Percentiles rank a stretch among this genome's conserved stretches.
These are phyloP conservation scores for Geotrichum carabidarum DNA, from an alignment of 1,139 yeast species.

Conservation along the genomic window DNA sequence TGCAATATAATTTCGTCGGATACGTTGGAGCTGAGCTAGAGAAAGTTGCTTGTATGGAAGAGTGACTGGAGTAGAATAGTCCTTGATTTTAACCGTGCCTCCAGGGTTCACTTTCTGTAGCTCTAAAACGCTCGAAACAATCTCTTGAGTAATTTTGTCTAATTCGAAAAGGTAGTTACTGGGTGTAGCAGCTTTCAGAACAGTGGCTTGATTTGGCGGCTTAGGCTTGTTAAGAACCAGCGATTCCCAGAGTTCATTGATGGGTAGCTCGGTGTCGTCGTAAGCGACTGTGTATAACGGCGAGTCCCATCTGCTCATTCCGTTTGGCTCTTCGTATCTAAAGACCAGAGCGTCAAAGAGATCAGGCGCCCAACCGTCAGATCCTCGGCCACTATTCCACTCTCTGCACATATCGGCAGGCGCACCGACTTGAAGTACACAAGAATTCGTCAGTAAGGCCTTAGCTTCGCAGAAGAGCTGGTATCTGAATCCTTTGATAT, in stretches of 20 bases:
- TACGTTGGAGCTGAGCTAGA: conserved; percentile 74
- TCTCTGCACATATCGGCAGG: conserved; percentile 56
- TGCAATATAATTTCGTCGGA: conserved; percentile 73
- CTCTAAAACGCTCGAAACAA: conserved; percentile 54
- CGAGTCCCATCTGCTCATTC: conserved; percentile 85
- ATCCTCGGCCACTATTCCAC: conserved; percentile 48
- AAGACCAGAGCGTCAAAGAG: conserved; percentile 65
- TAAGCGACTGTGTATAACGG: conserved; percentile 73
- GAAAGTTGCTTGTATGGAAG: conserved; percentile 63
- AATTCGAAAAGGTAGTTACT: conserved; percentile 73
- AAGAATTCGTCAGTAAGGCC: conserved; percentile 72
- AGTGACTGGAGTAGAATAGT: conserved; percentile 44
- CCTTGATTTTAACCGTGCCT: conserved; percentile 45
- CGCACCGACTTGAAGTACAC: conserved; percentile 73
- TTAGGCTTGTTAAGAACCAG: conserved; percentile 57
- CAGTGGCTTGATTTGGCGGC: conserved; percentile 41
- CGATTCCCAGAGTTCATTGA: conserved; percentile 68
- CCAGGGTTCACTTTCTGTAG: conserved; percentile 54
- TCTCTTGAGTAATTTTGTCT: conserved; percentile 65
- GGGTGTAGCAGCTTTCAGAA: conserved; percentile 66
- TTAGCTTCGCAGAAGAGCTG: conserved; percentile 93
- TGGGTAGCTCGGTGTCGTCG: conserved; percentile 54
- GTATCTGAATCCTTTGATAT: conserved; percentile 92
- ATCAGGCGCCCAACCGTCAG: conserved; percentile 61
- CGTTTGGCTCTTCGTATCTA: conserved; percentile 92